These are phyloP conservation scores for Coemansia furcata DNA, from an alignment of 192 early-diverging fungal genomes.

Conservation along the genomic window DNA sequence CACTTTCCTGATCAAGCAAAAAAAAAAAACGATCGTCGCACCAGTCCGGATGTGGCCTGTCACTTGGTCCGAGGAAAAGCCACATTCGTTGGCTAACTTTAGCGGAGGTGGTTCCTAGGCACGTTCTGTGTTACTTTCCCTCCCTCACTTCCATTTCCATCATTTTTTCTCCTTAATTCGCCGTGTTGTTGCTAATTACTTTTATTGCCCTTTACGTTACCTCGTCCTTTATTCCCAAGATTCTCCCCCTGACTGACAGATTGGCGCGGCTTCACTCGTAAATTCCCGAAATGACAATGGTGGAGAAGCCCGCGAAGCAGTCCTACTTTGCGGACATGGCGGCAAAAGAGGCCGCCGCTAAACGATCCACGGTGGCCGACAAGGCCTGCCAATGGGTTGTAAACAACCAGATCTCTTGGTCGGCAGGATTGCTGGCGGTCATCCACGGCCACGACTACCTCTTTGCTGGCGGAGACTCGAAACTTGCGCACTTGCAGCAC, in stretches of 20 bases:
- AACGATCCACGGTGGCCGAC: not conserved
- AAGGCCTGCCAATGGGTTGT: slow-evolving; percentile 35
- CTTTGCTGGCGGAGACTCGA: slow-evolving; percentile 20
- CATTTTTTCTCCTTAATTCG: not conserved
- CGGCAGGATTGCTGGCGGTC: slow-evolving; percentile 26
- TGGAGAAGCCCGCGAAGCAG: slow-evolving; percentile 12
- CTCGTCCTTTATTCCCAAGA: not conserved
- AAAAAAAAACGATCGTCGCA: not conserved
- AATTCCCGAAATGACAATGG: slow-evolving; percentile 29
- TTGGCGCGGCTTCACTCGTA: not conserved
- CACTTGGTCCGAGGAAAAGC: not conserved
- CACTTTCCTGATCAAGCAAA: not conserved
- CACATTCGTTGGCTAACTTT: not conserved
- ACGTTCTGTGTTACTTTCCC: not conserved
- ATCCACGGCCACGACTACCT: slow-evolving; percentile 30
- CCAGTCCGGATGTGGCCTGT: not conserved
- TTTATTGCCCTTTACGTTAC: not conserved
- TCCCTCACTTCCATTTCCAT: not conserved
- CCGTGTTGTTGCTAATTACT: slow-evolving; percentile 1
- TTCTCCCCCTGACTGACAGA: not conserved
- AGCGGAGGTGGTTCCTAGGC: not conserved
- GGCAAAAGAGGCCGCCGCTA: slow-evolving; percentile 12
- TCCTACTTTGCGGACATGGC: slow-evolving; percentile 21
- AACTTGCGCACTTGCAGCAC: slow-evolving; percentile 38
- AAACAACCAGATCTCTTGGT: slow-evolving; percentile 39